A percentile compares a stretch with the other conserved stretches of the same genome.
Conservation (phyloP, 129 eudicot species). For the Flaveria trinervia region DNA sequence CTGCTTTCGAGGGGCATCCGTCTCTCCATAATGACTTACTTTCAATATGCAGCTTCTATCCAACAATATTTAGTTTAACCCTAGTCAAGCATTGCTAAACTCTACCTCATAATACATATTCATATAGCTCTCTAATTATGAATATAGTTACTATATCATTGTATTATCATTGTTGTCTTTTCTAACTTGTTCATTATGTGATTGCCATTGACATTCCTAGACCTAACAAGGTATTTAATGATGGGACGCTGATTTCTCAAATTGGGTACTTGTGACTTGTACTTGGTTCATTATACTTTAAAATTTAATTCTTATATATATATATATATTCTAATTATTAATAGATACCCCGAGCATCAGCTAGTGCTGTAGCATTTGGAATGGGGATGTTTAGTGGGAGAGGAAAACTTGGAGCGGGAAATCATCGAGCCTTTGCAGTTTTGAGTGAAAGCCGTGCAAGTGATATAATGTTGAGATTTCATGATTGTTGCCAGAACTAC, state of each 20-base stretch:
- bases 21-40: neutral
- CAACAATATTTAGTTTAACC: neutral
- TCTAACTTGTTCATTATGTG: neutral
- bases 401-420: conserved; percentile 87
- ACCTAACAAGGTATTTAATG: neutral
- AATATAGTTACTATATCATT: neutral
- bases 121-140: neutral
- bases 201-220: neutral
- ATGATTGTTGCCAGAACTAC: conserved; percentile 93
- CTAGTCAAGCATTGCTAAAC: neutral
- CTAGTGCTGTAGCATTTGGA: conserved; percentile 99
- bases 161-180: neutral
- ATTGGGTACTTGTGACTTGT: conserved; percentile 3
- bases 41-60: neutral
- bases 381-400: conserved; percentile 89
- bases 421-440: conserved; percentile 88
- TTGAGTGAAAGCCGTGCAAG: conserved; percentile 94
- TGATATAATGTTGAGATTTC: conserved; percentile 85
- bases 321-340: neutral
- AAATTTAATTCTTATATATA: neutral
- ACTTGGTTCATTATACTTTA: conserved; percentile 20
- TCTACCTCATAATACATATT: neutral
- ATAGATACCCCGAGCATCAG: conserved; percentile 92
- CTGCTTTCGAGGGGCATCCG: neutral
- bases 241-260: conserved; percentile 1